Conservation (phyloP, 148 eudicot species). For the Drosera capensis region DNA sequence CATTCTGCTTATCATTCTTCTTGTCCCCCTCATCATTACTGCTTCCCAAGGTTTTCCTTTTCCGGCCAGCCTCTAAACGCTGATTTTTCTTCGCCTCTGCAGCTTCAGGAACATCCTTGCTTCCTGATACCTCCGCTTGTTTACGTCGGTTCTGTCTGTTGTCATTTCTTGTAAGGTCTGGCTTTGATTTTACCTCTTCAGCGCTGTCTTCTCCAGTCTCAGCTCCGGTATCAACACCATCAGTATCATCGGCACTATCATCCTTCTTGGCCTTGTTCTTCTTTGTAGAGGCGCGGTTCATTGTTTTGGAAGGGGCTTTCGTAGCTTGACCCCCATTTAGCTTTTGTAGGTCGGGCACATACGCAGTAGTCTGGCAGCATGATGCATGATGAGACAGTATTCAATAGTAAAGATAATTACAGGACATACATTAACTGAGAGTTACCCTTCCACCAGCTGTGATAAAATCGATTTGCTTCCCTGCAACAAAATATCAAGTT, state of each 20-base stretch:
- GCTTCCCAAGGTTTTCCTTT: conserved; percentile 19
- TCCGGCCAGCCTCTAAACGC: conserved; percentile 20
- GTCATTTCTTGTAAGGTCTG: conserved; percentile 10
- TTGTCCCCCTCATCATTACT: neutral
- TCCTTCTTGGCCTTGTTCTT: conserved; percentile 29
- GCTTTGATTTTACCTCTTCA: conserved; percentile 23
- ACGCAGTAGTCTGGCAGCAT: conserved; percentile 76
- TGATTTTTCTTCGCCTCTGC: conserved; percentile 17
- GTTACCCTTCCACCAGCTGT: conserved; percentile 86
- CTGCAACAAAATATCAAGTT: conserved; percentile 24
- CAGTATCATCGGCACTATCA: conserved; percentile 13
- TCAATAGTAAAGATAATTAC: neutral
- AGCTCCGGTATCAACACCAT: conserved; percentile 9
- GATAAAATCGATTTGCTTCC: conserved; percentile 74
- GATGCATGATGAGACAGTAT: conserved; percentile 2
- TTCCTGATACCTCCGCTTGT: conserved; percentile 13
- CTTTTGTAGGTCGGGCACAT: conserved; percentile 82
- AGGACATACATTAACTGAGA: neutral
- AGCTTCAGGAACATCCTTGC: conserved; percentile 9
- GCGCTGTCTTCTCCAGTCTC: conserved; percentile 24
- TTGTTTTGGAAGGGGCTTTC: conserved; percentile 34
- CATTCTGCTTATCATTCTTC: conserved; percentile 2
- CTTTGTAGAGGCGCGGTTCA: conserved; percentile 25
- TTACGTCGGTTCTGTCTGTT: conserved; percentile 13
- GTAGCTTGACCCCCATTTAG: conserved; percentile 44